phyloP scores from a whole-genome alignment of 2,329 filamentous ascomycete species.

The Cadophora luteo-olivacea region DNA sequence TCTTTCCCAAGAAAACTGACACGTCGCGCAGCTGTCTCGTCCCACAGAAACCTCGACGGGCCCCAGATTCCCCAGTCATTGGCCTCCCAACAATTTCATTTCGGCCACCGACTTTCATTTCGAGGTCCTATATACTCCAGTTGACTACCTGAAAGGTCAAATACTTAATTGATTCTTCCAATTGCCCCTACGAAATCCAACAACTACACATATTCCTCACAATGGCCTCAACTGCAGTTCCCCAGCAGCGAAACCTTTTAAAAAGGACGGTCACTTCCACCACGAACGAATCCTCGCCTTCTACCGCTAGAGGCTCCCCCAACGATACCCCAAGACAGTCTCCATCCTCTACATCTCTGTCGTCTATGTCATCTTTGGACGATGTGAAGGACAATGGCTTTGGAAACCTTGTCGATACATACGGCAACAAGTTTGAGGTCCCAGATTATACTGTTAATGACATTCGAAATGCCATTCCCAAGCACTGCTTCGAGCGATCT shows the following conservation, averaged over 20 bases:
- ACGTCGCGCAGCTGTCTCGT: constrained; percentile 23
- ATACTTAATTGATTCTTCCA: constrained; percentile 14
- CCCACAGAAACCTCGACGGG: constrained; percentile 14
- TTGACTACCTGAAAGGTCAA: constrained; percentile 1
- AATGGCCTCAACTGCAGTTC: constrained; percentile 45
- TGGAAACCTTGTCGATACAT: constrained; percentile 82
- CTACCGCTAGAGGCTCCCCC: constrained; percentile 64
- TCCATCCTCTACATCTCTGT: constrained; percentile 89
- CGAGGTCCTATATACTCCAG: constrained; percentile 4
- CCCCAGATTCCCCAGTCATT: constrained; percentile 2
- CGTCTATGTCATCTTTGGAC: constrained; percentile 78
- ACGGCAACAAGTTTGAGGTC: constrained; percentile 92
- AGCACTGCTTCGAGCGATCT: constrained; percentile 95
- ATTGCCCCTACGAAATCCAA: not conserved
- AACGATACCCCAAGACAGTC: constrained; percentile 65
- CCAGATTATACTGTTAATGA: constrained; percentile 98
- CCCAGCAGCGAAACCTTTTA: constrained; percentile 33
- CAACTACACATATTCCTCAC: constrained; percentile 15
- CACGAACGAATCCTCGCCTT: constrained; percentile 50
- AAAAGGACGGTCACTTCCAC: constrained; percentile 40
- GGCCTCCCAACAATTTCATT: constrained; percentile 29
- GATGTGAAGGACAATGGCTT: constrained; percentile 53
- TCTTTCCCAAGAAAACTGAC: constrained; percentile 22
- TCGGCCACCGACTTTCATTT: constrained; percentile 19
- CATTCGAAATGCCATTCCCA: constrained; percentile 94